Evolutionary conservation across 2,329 filamentous ascomycete genomes (phyloP).

Genomic region (Talaromyces pinophilus): DNA sequence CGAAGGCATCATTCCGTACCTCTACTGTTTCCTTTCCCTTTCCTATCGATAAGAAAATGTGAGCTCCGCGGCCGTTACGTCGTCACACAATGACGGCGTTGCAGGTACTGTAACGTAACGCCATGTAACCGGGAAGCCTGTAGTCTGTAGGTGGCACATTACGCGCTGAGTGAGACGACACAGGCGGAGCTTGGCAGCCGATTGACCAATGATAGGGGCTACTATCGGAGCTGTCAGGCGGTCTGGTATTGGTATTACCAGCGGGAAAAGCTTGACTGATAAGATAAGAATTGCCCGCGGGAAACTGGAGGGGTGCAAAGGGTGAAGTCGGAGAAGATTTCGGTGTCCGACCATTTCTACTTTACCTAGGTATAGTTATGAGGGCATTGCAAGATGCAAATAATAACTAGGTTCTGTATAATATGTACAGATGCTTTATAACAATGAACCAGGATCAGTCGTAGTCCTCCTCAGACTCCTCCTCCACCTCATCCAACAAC

Average conservation of each 20-base stretch:
- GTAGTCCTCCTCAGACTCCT: slow-evolving; percentile 15
- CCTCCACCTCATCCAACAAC: slow-evolving; percentile 23
- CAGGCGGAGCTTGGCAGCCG: neutral
- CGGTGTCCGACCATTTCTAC: slow-evolving; percentile 9
- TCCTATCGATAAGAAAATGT: slow-evolving; percentile 18
- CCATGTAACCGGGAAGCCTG: neutral
- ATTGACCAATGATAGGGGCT: neutral
- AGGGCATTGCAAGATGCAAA: neutral
- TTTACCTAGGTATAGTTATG: neutral
- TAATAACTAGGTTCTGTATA: neutral
- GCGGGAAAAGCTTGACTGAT: slow-evolving; percentile 9
- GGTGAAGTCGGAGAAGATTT: slow-evolving; percentile 14
- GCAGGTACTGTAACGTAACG: slow-evolving; percentile 16
- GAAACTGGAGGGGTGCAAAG: slow-evolving; percentile 14
- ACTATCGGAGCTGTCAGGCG: neutral
- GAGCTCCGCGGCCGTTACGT: slow-evolving; percentile 14
- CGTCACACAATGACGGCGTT: neutral
- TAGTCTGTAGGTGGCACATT: neutral
- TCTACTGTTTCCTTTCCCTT: slow-evolving; percentile 4
- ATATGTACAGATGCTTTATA: neutral
- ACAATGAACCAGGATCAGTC: neutral
- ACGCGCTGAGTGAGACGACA: neutral
- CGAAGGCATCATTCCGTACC: neutral
- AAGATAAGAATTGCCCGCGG: slow-evolving; percentile 20
- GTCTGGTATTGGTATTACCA: slow-evolving; percentile 17